phyloP scores from a whole-genome alignment of 2,329 filamentous ascomycete species.

The Juglanconis juglandina region DNA sequence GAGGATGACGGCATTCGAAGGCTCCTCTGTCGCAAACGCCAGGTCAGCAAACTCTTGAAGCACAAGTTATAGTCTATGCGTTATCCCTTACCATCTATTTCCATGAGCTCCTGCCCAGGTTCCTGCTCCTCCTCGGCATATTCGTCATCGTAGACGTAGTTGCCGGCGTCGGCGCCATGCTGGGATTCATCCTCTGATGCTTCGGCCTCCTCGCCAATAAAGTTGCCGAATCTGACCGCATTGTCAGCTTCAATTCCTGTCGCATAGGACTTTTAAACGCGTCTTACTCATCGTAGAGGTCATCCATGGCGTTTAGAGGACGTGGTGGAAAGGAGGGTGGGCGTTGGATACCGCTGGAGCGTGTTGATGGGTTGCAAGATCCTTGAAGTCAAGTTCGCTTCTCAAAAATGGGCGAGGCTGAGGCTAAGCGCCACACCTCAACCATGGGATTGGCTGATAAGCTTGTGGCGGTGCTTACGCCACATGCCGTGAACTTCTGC shows the following conservation, averaged over 20 bases:
- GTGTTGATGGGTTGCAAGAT: not conserved
- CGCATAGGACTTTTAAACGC: not conserved
- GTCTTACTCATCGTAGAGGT: constrained; percentile 88
- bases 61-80: not conserved
- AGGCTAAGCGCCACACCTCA: constrained; percentile 6
- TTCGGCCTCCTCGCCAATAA: constrained; percentile 85
- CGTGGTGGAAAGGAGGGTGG: not conserved
- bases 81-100: constrained; percentile 67
- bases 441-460: constrained; percentile 1
- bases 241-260: constrained; percentile 19
- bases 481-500: not conserved
- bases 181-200: constrained; percentile 85
- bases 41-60: constrained; percentile 11
- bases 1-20: constrained; percentile 93
- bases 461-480: not conserved
- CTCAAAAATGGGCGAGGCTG: constrained; percentile 20
- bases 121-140: constrained; percentile 61
- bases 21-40: constrained; percentile 56
- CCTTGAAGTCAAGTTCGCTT: constrained; percentile 5
- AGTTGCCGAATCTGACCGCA: constrained; percentile 81
- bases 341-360: not conserved
- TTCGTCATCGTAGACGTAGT: constrained; percentile 80
- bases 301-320: constrained; percentile 60
- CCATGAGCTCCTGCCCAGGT: constrained; percentile 82
- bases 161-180: constrained; percentile 67